Evolutionary conservation across 1,139 yeast genomes (phyloP).

Genomic region (Geotrichum cucujoidarum): DNA sequence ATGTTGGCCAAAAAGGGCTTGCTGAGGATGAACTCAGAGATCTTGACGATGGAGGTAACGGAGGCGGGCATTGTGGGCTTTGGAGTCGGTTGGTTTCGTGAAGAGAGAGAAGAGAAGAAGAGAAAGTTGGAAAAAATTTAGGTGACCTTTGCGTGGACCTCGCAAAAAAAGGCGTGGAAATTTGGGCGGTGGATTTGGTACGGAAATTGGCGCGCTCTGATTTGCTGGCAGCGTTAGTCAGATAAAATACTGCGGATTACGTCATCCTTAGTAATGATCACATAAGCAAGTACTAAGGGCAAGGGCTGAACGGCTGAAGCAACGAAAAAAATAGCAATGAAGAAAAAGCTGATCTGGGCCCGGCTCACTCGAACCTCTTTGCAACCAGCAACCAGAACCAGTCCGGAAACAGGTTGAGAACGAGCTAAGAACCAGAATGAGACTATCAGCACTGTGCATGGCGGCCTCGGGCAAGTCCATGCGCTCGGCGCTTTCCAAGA

Average conservation of each 20-base stretch:
- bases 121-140: not conserved
- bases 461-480: not conserved
- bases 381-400: too few relatives aligned
- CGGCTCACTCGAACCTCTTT: too few relatives aligned
- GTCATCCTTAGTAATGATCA: not conserved
- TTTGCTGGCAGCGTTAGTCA: not conserved
- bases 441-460: not conserved
- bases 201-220: conserved; percentile 9
- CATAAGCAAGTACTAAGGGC: not conserved
- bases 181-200: conserved; percentile 1
- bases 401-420: too few relatives aligned
- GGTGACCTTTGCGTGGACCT: not conserved
- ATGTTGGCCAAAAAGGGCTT: conserved; percentile 73
- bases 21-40: conserved; percentile 74
- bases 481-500: conserved; percentile 8
- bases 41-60: conserved; percentile 74
- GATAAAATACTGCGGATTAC: not conserved
- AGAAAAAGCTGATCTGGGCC: not conserved
- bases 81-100: conserved; percentile 1
- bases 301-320: not conserved
- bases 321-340: not conserved
- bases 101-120: conserved; percentile 1
- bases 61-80: conserved; percentile 50
- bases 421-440: not conserved
- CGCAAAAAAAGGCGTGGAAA: not conserved